These are phyloP conservation scores for Colletotrichum cereale DNA, from an alignment of 2,329 filamentous ascomycete genomes.

Conservation along the genomic window DNA sequence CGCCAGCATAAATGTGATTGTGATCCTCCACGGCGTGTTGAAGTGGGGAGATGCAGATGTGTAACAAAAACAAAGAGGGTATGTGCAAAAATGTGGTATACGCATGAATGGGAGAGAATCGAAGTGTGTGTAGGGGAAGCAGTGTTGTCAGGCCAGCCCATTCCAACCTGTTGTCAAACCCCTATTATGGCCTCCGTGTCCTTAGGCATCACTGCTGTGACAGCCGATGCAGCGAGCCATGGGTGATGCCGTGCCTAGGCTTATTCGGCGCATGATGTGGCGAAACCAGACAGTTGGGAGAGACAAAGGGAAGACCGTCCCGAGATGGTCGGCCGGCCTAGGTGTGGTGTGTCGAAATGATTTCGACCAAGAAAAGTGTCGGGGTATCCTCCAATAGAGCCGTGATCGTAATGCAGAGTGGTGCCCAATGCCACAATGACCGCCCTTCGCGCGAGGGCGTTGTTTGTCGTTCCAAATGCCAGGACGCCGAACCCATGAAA, in stretches of 20 bases:
- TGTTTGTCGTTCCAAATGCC: conserved; percentile 35
- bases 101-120: conserved; percentile 37
- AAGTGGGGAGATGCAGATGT: conserved; percentile 38
- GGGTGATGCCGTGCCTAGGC: neutral
- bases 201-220: neutral
- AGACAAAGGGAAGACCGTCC: conserved; percentile 6
- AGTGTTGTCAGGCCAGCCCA: conserved; percentile 40
- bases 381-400: conserved; percentile 38
- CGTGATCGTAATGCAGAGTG: conserved; percentile 39
- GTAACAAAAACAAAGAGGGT: conserved; percentile 28
- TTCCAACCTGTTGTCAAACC: conserved; percentile 29
- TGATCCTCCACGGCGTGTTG: conserved; percentile 37
- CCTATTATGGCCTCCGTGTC: neutral
- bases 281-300: neutral
- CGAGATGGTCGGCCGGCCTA: conserved; percentile 15
- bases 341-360: conserved; percentile 15
- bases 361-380: conserved; percentile 25
- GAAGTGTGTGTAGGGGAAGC: conserved; percentile 15
- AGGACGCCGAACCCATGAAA: conserved; percentile 37
- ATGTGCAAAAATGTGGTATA: conserved; percentile 39
- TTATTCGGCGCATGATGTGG: neutral
- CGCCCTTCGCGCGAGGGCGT: conserved; percentile 40
- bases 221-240: neutral
- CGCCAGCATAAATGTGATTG: conserved; percentile 27
- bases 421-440: conserved; percentile 36